A percentile compares a stretch with the other conserved stretches of the same genome.
phyloP scores from a whole-genome alignment of 1,284 basidiomycete genomes.

The Taiwanofungus camphoratus region DNA sequence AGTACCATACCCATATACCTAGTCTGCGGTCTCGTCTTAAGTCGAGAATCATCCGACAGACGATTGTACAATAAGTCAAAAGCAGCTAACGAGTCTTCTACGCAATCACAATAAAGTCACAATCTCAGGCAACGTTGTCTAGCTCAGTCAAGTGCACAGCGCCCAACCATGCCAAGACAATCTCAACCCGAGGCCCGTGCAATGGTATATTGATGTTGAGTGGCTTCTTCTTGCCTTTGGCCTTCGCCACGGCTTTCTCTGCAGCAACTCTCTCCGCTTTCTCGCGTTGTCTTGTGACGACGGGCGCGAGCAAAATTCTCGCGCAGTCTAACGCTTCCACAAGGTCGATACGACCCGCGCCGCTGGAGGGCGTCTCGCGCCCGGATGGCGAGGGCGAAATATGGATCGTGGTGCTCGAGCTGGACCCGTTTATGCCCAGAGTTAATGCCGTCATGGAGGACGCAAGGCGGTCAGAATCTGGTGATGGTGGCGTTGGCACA shows the following conservation, averaged over 20 bases:
- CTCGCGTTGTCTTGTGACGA: conserved; percentile 51
- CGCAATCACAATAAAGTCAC: not conserved
- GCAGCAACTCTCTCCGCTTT: conserved; percentile 43
- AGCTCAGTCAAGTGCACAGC: conserved; percentile 71
- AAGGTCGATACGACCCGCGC: conserved; percentile 28
- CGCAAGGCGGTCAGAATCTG: conserved; percentile 23
- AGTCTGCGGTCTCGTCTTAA: too few relatives aligned
- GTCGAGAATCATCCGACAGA: too few relatives aligned
- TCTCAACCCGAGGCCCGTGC: conserved; percentile 77
- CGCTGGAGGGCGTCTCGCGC: conserved; percentile 13
- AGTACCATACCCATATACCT: too few relatives aligned
- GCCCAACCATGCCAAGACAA: conserved; percentile 75
- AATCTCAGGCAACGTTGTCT: conserved; percentile 39
- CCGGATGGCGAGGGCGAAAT: conserved; percentile 16
- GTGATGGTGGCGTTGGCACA: conserved; percentile 18
- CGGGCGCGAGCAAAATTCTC: conserved; percentile 64
- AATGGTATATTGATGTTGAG: conserved; percentile 72
- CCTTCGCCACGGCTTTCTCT: conserved; percentile 39
- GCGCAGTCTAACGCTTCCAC: conserved; percentile 52
- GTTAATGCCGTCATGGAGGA: conserved; percentile 13
- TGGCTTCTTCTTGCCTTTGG: conserved; percentile 45
- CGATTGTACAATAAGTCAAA: too few relatives aligned
- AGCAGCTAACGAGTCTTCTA: not conserved
- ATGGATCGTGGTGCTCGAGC: conserved; percentile 18
- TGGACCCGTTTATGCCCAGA: conserved; percentile 21